phyloP scores from a whole-genome alignment of 805 yeast species.

The Yarrowia sp. region DNA sequence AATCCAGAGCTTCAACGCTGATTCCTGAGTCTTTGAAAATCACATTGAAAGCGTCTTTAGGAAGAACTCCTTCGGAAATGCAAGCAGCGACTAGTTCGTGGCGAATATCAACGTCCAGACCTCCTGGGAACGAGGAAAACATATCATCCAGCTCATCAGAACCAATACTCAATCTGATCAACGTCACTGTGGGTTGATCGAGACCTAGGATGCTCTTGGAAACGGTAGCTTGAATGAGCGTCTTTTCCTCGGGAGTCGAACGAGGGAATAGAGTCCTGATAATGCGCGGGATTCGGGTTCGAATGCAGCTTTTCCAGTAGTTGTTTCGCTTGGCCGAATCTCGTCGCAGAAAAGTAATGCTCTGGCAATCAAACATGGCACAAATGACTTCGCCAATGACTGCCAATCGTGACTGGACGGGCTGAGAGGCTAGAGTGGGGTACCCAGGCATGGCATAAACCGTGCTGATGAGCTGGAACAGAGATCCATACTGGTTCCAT shows the following conservation, averaged over 20 bases:
- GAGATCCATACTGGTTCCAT: constrained; percentile 42
- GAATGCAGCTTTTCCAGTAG: constrained; percentile 57
- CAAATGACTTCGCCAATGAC: constrained; percentile 54
- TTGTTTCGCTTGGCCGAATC: constrained; percentile 50
- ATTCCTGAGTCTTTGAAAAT: constrained; percentile 34
- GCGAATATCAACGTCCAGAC: constrained; percentile 55
- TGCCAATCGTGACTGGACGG: constrained; percentile 37
- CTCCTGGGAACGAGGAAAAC: constrained; percentile 59
- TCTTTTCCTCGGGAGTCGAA: constrained; percentile 5
- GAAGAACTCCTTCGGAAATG: constrained; percentile 49
- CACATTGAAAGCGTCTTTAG: constrained; percentile 38
- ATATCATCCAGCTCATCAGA: constrained; percentile 56
- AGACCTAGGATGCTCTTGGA: constrained; percentile 48
- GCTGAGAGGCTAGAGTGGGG: constrained; percentile 37
- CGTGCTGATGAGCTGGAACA: constrained; percentile 39
- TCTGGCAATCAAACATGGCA: constrained; percentile 56
- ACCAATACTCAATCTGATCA: constrained; percentile 51
- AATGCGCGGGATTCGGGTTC: constrained; percentile 57
- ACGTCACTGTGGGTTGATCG: constrained; percentile 51
- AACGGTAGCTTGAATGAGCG: constrained; percentile 44
- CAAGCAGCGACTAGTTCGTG: constrained; percentile 60
- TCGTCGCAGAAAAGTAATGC: constrained; percentile 52
- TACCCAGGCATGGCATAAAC: constrained; percentile 40
- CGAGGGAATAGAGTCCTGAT: constrained; percentile 49
- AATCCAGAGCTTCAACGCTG: constrained; percentile 3